phyloP scores from a whole-genome alignment of 164 flowering plant species.

The Stephania cephalantha region DNA sequence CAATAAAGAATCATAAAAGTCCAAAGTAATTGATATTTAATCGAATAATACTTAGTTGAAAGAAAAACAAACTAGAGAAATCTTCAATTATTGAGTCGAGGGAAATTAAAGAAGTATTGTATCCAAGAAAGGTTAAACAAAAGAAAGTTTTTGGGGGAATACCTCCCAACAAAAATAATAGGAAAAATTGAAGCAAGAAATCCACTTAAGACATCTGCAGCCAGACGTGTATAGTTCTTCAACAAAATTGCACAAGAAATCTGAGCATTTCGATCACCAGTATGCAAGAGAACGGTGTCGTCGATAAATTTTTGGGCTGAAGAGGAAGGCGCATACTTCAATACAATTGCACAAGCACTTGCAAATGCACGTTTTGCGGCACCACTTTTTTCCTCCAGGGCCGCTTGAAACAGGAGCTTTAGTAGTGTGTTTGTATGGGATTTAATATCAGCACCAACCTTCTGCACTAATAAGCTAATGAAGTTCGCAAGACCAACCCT shows the following conservation, averaged over 20 bases:
- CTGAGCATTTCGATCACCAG: conserved; percentile 73
- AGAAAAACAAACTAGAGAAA: no score
- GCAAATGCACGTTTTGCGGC: conserved; percentile 89
- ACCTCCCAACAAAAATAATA: conserved; percentile 8
- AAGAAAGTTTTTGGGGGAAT: not conserved
- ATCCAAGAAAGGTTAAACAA: not conserved
- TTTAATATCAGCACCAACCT: conserved; percentile 67
- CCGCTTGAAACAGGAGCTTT: conserved; percentile 72
- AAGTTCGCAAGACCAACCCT: conserved; percentile 98
- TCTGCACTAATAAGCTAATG: conserved; percentile 70
- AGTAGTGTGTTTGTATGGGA: conserved; percentile 61
- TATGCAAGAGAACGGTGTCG: conserved; percentile 70
- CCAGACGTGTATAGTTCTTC: conserved; percentile 6
- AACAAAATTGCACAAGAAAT: conserved; percentile 62
- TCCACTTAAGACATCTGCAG: conserved; percentile 12
- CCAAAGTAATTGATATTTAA: no score
- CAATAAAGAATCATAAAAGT: no score
- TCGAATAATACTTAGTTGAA: no score
- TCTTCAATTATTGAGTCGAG: no score
- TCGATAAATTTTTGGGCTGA: conserved; percentile 79
- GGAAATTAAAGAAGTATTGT: no score
- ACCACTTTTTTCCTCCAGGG: conserved; percentile 71
- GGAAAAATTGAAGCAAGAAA: conserved; percentile 10
- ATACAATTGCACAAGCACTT: conserved; percentile 67
- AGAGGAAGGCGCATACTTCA: conserved; percentile 61